Conservation (phyloP, 371 early-diverging fungal species). For the Blakeslea trispora region DNA sequence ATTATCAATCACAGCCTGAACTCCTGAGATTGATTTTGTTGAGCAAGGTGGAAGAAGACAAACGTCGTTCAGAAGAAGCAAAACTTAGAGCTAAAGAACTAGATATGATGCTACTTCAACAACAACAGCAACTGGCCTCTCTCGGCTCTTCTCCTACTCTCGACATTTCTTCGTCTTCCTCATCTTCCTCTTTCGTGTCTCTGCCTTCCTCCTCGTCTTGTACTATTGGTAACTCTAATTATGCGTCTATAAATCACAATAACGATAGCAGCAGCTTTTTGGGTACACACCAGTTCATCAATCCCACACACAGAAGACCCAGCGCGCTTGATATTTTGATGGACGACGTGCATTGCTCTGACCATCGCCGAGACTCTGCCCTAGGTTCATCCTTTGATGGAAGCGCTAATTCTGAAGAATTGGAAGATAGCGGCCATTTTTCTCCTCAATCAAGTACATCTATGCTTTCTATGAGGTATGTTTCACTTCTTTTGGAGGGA, state of each 20-base stretch:
- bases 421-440: conserved; percentile 10
- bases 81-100: conserved; percentile 49
- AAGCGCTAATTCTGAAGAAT: conserved; percentile 27
- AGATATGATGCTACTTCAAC: conserved; percentile 39
- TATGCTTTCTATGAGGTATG: conserved; percentile 25
- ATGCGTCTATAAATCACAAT: neutral
- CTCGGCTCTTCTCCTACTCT: conserved; percentile 13
- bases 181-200: neutral
- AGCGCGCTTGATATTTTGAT: conserved; percentile 22
- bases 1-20: conserved; percentile 62
- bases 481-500: neutral
- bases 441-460: conserved; percentile 9
- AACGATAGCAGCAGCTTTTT: conserved; percentile 3
- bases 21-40: conserved; percentile 58
- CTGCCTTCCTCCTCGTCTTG: neutral
- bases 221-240: neutral
- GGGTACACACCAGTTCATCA: conserved; percentile 10
- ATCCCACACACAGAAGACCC: conserved; percentile 12
- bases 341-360: conserved; percentile 16
- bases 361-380: conserved; percentile 25
- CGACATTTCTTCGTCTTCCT: neutral
- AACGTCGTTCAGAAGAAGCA: conserved; percentile 55
- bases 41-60: conserved; percentile 69
- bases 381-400: conserved; percentile 32
- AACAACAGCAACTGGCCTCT: conserved; percentile 28